A percentile compares a stretch with the other conserved stretches of the same genome.
phyloP scores from a whole-genome alignment of 495 filamentous ascomycete genomes.

The Oleoguttula mirabilis region DNA sequence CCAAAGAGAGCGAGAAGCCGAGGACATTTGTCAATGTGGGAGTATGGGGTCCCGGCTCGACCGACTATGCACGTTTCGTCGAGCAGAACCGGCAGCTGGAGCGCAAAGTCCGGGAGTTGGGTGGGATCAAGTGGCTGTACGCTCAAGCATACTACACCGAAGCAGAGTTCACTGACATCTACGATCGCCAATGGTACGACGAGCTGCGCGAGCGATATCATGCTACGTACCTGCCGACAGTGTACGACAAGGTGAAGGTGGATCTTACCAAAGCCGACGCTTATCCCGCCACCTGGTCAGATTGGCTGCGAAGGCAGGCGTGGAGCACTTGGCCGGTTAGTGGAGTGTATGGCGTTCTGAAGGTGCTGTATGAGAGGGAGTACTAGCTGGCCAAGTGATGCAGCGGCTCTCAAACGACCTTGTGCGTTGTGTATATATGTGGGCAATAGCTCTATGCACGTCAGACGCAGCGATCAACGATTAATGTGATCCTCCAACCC shows the following conservation, averaged over 20 bases:
- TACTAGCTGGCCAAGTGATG: conserved; percentile 13
- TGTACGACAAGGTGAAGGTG: conserved; percentile 46
- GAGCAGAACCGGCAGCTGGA: conserved; percentile 23
- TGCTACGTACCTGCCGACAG: conserved; percentile 39
- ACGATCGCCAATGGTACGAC: conserved; percentile 41
- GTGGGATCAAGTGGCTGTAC: conserved; percentile 30
- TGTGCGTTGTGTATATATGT: too few species aligned
- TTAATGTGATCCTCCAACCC: too few species aligned
- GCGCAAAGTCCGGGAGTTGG: conserved; percentile 18
- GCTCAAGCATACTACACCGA: conserved; percentile 47
- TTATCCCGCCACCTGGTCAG: conserved; percentile 5
- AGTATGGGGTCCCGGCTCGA: conserved; percentile 24
- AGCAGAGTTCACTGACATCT: conserved; percentile 45
- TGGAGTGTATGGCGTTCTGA: conserved; percentile 16
- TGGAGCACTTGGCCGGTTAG: conserved; percentile 18
- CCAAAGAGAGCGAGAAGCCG: neutral
- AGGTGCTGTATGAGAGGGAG: conserved; percentile 9
- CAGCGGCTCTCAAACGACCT: too few species aligned
- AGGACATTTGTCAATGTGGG: conserved; percentile 20
- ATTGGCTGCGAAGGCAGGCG: neutral
- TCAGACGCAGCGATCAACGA: too few species aligned
- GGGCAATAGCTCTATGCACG: too few species aligned
- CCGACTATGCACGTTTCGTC: conserved; percentile 15
- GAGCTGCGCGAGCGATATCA: conserved; percentile 39
- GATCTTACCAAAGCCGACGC: conserved; percentile 17